Percentiles rank a stretch among this genome's conserved stretches.
phyloP scores from a whole-genome alignment of 2,329 filamentous ascomycete species.

The Colletotrichum sp. region DNA sequence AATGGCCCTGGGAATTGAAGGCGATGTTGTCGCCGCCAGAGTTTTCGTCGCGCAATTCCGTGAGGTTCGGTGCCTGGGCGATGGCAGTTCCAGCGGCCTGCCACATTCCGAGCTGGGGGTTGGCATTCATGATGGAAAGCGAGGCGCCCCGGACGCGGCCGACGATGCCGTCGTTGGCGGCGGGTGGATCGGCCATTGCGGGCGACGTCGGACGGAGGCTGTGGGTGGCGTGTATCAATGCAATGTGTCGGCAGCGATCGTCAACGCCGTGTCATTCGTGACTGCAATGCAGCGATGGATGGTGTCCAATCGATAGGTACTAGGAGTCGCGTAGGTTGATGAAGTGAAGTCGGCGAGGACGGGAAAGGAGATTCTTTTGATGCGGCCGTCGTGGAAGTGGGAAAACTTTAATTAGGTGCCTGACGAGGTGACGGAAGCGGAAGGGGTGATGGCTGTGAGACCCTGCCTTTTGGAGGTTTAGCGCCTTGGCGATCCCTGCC shows the following conservation, averaged over 20 bases:
- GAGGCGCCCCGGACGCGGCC: conserved; percentile 30
- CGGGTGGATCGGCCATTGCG: conserved; percentile 10
- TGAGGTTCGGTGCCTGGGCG: conserved; percentile 32
- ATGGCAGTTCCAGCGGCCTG: conserved; percentile 34
- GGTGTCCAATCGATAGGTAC: not conserved
- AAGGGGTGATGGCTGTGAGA: not conserved
- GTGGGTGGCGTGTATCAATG: not conserved
- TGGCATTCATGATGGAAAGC: conserved; percentile 29
- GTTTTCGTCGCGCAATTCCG: conserved; percentile 30
- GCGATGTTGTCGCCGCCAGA: conserved; percentile 30
- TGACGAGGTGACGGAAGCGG: not conserved
- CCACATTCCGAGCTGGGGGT: conserved; percentile 34
- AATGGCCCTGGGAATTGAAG: conserved; percentile 33
- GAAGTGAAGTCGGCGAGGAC: not conserved
- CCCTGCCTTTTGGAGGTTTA: not conserved
- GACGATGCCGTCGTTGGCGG: conserved; percentile 20
- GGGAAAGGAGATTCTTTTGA: not conserved
- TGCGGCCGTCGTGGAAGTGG: not conserved
- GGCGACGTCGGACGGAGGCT: too few species aligned
- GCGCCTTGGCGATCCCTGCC: not conserved
- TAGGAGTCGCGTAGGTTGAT: not conserved
- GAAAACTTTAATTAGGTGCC: not conserved
- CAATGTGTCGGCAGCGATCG: not conserved
- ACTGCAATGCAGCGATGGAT: not conserved
- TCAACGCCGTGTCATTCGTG: not conserved